These are phyloP conservation scores for Sanghuangporus sanghuang DNA, from an alignment of 1,284 basidiomycete species.

Conservation along the genomic window DNA sequence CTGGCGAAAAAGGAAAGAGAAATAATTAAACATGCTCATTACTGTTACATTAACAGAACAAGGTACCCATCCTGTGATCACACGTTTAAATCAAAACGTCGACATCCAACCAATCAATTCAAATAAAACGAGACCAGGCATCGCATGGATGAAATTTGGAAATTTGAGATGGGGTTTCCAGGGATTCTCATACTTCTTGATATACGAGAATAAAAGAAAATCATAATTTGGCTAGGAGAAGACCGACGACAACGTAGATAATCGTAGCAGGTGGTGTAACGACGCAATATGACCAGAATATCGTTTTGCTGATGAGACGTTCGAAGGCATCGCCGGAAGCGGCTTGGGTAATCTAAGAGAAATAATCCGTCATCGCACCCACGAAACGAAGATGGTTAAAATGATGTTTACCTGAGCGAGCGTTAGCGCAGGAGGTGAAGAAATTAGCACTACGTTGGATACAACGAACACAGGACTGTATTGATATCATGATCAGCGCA, in stretches of 20 bases:
- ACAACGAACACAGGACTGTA: slow-evolving; percentile 79
- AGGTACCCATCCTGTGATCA: too few relatives aligned
- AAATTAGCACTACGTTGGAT: slow-evolving; percentile 68
- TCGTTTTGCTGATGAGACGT: slow-evolving; percentile 76
- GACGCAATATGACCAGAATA: slow-evolving; percentile 80
- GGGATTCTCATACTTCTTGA: neutral
- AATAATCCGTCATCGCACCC: neutral
- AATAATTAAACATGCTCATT: too few relatives aligned
- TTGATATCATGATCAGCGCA: slow-evolving; percentile 14
- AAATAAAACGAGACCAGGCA: neutral
- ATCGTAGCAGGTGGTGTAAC: slow-evolving; percentile 80
- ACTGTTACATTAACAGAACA: too few relatives aligned
- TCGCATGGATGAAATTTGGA: neutral
- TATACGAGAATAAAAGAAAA: neutral
- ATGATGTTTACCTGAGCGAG: slow-evolving; percentile 58
- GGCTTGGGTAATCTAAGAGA: slow-evolving; percentile 75
- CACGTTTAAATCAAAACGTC: too few relatives aligned
- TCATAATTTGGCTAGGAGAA: slow-evolving; percentile 50
- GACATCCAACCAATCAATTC: too few relatives aligned
- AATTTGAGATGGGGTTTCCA: neutral
- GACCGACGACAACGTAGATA: slow-evolving; percentile 67
- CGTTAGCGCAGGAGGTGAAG: slow-evolving; percentile 78
- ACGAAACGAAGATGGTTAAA: slow-evolving; percentile 5
- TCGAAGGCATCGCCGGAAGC: slow-evolving; percentile 88
- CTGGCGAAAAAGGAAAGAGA: too few relatives aligned